A percentile compares a stretch with the other conserved stretches of the same genome.
These are phyloP conservation scores for Hortaea werneckii DNA, from an alignment of 2,329 filamentous ascomycete species.

Conservation along the genomic window DNA sequence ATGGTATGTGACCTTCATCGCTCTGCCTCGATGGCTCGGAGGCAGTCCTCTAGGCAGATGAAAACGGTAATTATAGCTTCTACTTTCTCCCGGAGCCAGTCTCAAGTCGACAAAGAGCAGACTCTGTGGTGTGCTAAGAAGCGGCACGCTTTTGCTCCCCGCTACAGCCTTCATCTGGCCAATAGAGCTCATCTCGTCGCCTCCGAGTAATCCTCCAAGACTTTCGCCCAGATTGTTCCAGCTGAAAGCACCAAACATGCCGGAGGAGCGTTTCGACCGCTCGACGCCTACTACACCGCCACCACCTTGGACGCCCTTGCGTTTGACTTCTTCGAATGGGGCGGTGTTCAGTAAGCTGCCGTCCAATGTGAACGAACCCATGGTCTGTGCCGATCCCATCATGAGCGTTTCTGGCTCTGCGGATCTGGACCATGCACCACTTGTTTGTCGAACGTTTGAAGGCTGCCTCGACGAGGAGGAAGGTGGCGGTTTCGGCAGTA, in stretches of 20 bases:
- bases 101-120: conserved; percentile 90
- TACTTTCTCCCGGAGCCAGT: conserved; percentile 78
- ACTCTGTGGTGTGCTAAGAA: conserved; percentile 91
- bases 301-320: conserved; percentile 77
- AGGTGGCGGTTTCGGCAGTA: conserved; percentile 40
- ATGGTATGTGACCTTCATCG: conserved; percentile 88
- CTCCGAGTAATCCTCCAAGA: conserved; percentile 75
- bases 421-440: conserved; percentile 26
- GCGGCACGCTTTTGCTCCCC: conserved; percentile 75
- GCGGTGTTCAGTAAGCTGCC: conserved; percentile 81
- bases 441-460: conserved; percentile 24
- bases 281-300: conserved; percentile 79
- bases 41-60: conserved; percentile 80
- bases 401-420: conserved; percentile 68
- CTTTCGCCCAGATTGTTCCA: conserved; percentile 85
- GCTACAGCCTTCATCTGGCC: conserved; percentile 87
- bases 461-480: conserved; percentile 28
- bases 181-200: conserved; percentile 80
- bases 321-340: conserved; percentile 90
- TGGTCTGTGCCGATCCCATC: conserved; percentile 96
- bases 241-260: conserved; percentile 72
- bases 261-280: conserved; percentile 60
- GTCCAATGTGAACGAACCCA: conserved; percentile 84
- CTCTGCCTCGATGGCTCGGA: conserved; percentile 80
- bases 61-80: conserved; percentile 78